Evolutionary conservation across 345 rosid species (phyloP).

Genomic region (Excoecaria agallocha): DNA sequence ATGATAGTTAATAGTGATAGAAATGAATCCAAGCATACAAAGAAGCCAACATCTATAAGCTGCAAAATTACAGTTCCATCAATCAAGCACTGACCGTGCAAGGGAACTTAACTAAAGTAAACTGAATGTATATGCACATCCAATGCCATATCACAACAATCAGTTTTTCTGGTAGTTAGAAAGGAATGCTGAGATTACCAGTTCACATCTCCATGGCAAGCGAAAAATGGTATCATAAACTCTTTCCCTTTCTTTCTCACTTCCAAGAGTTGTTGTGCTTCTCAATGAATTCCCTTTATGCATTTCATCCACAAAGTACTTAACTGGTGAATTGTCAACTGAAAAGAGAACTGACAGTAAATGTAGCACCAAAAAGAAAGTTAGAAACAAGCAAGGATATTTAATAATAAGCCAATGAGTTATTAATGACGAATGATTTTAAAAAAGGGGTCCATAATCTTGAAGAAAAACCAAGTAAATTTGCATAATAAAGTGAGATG

Average conservation of each 20-base stretch:
- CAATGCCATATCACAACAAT: not conserved
- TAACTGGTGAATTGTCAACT: conserved; percentile 69
- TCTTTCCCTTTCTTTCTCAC: conserved; percentile 81
- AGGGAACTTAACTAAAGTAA: not conserved
- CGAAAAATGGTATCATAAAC: conserved; percentile 95
- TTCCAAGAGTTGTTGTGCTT: conserved; percentile 69
- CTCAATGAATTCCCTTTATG: conserved; percentile 65
- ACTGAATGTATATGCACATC: not conserved
- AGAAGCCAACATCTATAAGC: conserved; percentile 97
- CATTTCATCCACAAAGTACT: conserved; percentile 77
- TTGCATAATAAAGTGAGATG: not conserved
- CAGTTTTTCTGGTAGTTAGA: not conserved
- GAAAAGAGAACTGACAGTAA: conserved; percentile 43
- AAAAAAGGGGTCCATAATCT: not conserved
- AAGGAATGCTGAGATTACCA: conserved; percentile 50
- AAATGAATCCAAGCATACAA: conserved; percentile 95
- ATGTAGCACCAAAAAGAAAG: conserved; percentile 9
- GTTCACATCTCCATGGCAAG: conserved; percentile 98
- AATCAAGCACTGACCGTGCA: conserved; percentile 4
- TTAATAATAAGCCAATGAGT: not conserved
- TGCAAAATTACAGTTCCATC: conserved; percentile 41
- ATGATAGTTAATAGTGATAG: conserved; percentile 92
- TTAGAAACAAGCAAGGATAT: not conserved
- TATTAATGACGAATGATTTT: not conserved
- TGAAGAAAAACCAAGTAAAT: not conserved